Evolutionary conservation across 768 basidiomycete genomes (phyloP), one percentile per base, ranked within the genome.

Genomic region (Podaxis sp.): DNA sequence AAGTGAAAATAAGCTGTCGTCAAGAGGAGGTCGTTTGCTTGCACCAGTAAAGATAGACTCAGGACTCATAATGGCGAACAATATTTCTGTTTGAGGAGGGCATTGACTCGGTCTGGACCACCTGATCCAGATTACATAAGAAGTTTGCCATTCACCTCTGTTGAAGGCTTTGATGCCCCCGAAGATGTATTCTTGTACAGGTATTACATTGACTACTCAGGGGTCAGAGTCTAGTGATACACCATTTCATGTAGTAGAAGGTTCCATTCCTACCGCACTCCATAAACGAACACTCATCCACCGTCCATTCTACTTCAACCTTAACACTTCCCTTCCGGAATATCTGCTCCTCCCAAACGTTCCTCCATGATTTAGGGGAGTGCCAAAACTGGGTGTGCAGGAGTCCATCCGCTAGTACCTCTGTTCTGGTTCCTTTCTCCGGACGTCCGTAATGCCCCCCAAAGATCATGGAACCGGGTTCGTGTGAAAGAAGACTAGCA

Each of bases 371-470:
- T 47, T 66, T 61, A 37, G 68, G 52, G 41, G 57, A 54, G 43
- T 66, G 64, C 37, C 68, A 59, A 40, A 61, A 56, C 55, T 61
- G 60, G 5, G 27, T 27, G 29, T 55, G 54, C 22, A 38, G 8
- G 13, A 33, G 36, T 50, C 53, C 58, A 60, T 64, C 41, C 55
- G 64, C 65, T 25, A 56, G 58, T 41, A 51, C 67, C 27, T 64
- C 63, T 50, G 57, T 58, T 25, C 57, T 27, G 2, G 57, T 58
- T 11, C 54, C 54, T 15, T 40, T 40, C 19, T 70, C 67, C 13
- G 71, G 69, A 15, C 65, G 63, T 0, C 74, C 78, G 36, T 55
- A 69, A 63, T 84, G 82, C n/a, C 66, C 63, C 8, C 76, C 75
- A 43, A 77, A 70, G 47, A 72, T 76, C 12, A 76, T 65, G 4